Conservation (phyloP, 768 basidiomycete species). For the Mycena maculata region DNA sequence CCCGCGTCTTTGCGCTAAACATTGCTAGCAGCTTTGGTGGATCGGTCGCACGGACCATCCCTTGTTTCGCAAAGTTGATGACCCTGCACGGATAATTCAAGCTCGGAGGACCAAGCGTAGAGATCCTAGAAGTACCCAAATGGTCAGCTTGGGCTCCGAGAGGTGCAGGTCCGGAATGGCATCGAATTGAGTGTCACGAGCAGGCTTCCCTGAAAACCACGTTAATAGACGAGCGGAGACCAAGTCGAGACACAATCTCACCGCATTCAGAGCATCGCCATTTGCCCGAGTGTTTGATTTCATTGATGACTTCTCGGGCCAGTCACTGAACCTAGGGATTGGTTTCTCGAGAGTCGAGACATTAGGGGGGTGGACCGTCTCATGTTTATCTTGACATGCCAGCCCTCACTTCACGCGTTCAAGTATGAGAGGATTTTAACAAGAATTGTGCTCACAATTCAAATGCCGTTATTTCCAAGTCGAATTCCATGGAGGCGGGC, state of each 20-base stretch:
- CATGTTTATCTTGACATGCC: constrained; percentile 22
- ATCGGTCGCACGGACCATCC: constrained; percentile 22
- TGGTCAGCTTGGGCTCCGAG: neutral
- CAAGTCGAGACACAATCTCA: neutral
- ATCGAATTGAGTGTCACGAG: constrained; percentile 16
- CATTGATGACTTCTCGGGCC: neutral
- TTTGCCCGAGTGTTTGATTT: constrained; percentile 21
- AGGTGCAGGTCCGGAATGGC: constrained; percentile 3
- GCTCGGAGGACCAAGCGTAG: too few species aligned
- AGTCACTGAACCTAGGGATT: neutral
- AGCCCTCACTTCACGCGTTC: constrained; percentile 1
- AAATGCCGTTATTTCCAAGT: constrained; percentile 2
- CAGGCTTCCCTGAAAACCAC: constrained; percentile 15
- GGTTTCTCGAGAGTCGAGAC: neutral
- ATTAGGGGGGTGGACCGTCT: neutral
- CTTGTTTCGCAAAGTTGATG: constrained; percentile 19
- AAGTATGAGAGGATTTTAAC: neutral
- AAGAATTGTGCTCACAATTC: constrained; percentile 11
- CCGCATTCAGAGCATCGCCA: constrained; percentile 22
- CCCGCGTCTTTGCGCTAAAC: constrained; percentile 10
- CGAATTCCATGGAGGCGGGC: constrained; percentile 30
- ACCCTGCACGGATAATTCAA: too few species aligned
- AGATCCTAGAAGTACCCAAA: constrained; percentile 14
- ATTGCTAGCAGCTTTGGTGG: constrained; percentile 22
- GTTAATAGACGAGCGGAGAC: neutral